Evolutionary conservation across 129 eudicot genomes (phyloP), one percentile per base, ranked within the genome.

Genomic region (Helianthus annuus): DNA sequence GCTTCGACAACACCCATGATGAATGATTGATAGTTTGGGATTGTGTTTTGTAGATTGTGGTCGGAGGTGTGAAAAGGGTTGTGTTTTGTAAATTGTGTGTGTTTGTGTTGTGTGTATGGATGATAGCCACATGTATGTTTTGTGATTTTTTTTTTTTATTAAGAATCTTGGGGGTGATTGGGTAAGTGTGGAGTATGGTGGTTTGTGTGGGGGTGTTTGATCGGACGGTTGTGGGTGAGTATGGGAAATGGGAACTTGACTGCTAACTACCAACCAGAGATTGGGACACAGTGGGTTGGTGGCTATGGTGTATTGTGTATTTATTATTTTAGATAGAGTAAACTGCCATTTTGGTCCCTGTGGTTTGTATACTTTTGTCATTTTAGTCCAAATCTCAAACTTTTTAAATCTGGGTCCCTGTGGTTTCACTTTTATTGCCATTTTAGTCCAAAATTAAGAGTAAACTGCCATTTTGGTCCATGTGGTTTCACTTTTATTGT

Each of bases 1-100:
- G 85, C 81, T 73, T 89, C 92, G 8, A 86, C 95, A 7, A 92
- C 80, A 4, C 98, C 98, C 98, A 92, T 92, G 39, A 19, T 12
- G 60, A 13, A 61, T 80, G 80, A 46, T 42, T 63, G 39, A 27
- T 64, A 48, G 24, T 65, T 59, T 10, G 13, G 8, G 7, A 8
- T 5, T 40, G 7, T 15, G 6, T 51, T 49, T 51, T 51, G 22
- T 4, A 51, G 4, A 51, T 5, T 67, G 64, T 46, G 16, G 36
- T 60, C 19, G 15, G 36, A 34, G 49, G 73, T 69, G 62, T 68
- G 60, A 49, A 49, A 51, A 52, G 27, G 56, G 19, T 51, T 5
- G 7, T 15, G 6, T 51, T 49, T 51, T 51, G 22, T 4, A 51
- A n/a, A 51, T n/a, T 67, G 64, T 52, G 9, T 17, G 36, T 32